These are phyloP conservation scores for Nannizziopsis arthrosporioides DNA, from an alignment of 2,329 filamentous ascomycete species.

Conservation along the genomic window DNA sequence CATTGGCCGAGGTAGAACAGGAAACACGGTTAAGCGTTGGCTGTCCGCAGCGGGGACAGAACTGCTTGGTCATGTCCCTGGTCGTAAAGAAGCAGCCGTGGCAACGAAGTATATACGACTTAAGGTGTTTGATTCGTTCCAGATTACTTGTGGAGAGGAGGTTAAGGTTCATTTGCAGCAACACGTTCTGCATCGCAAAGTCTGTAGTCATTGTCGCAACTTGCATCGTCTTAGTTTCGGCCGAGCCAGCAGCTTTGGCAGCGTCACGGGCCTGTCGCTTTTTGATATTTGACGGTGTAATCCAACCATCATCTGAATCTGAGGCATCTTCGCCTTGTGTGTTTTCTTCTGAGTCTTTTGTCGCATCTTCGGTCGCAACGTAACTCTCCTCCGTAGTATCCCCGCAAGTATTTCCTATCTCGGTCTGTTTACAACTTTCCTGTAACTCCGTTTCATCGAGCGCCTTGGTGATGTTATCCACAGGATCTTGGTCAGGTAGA, in stretches of 20 bases:
- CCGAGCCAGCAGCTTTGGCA: constrained; percentile 37
- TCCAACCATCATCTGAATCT: constrained; percentile 64
- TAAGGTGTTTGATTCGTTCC: constrained; percentile 69
- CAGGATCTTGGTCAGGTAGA: constrained; percentile 12
- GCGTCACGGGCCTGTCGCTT: constrained; percentile 64
- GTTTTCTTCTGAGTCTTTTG: constrained; percentile 7
- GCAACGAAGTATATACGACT: constrained; percentile 82
- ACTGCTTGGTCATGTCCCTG: constrained; percentile 76
- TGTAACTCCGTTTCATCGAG: constrained; percentile 23
- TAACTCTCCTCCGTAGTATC: background rate
- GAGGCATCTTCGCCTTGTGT: constrained; percentile 18
- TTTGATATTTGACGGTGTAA: constrained; percentile 84
- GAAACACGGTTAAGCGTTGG: constrained; percentile 72
- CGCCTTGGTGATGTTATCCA: constrained; percentile 23
- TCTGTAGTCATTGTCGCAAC: constrained; percentile 89
- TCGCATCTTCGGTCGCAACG: constrained; percentile 7
- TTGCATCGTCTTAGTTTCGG: constrained; percentile 57
- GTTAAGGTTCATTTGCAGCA: constrained; percentile 87
- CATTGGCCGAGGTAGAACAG: constrained; percentile 70
- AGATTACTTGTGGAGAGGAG: constrained; percentile 63
- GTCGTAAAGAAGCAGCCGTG: constrained; percentile 83
- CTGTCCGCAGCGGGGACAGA: constrained; percentile 85
- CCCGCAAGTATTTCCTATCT: constrained; percentile 16
- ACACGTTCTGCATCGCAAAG: constrained; percentile 95
- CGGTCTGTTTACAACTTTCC: constrained; percentile 1